Percentiles rank a stretch among this genome's conserved stretches.
These are phyloP conservation scores for Besnoitia besnoiti DNA, from an alignment of 169 alveolate genomes.

Conservation along the genomic window DNA sequence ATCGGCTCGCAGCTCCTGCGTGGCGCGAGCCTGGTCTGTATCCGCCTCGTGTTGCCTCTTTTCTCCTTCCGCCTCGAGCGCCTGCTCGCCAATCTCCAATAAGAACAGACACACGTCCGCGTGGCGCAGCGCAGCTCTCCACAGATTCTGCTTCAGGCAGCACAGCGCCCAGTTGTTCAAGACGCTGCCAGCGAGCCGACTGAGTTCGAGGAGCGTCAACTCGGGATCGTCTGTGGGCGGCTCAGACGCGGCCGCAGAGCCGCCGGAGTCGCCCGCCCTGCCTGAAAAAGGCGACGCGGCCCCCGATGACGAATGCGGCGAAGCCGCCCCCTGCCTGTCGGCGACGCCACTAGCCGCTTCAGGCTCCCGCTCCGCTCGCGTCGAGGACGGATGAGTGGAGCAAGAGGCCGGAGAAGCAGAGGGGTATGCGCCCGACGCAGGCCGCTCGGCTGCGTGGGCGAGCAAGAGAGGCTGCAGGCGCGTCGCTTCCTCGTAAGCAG, in stretches of 20 bases:
- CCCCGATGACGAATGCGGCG: no score
- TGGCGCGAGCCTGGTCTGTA: background rate
- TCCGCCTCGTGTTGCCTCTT: background rate
- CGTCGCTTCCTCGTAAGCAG: background rate
- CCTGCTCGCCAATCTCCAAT: background rate
- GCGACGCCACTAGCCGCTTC: no score
- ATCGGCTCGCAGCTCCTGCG: no score
- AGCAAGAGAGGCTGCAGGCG: background rate
- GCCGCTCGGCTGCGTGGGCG: no score
- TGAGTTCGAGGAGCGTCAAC: background rate
- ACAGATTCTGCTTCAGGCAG: background rate
- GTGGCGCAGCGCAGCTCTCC: background rate
- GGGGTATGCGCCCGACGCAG: no score
- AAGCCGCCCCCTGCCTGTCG: no score
- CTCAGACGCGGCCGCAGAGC: no score
- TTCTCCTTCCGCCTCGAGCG: background rate
- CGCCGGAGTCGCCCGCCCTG: no score
- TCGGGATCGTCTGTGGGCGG: background rate
- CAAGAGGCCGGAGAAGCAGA: no score
- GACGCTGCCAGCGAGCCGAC: background rate
- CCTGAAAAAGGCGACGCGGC: no score
- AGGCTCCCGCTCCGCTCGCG: no score
- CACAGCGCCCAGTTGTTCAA: background rate
- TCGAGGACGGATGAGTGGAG: no score
- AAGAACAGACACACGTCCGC: background rate